Base-by-base conservation (phyloP, 176 grass and related monocot species). In the Oryza rufipogon region DNA sequence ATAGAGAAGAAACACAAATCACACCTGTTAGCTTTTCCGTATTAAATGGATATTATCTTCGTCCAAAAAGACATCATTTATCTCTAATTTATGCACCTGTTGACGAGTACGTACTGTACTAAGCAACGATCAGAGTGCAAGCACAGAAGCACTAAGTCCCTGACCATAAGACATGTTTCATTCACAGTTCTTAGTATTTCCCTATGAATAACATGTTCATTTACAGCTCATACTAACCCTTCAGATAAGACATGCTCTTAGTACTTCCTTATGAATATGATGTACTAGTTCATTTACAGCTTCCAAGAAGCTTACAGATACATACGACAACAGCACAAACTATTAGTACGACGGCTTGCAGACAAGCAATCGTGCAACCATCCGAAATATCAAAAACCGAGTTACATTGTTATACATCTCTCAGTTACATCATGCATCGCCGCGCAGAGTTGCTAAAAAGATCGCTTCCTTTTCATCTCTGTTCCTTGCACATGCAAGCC, bases 221-320 rank as follows among this genome's bases (percentile, higher is more conserved):
- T 41, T 41, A 41, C 39, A 41, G 39, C 39, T 41, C 39, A 41
- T 41, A 8, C 39, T 41, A 41, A 41, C 47, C 47, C 47, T 12
- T 56, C 51, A 16, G 51, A 56, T 56, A 56, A 56, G 51, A 56
- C 51, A 19, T 16, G 51, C 16, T 56, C 51, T 3, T 19, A 56
- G 16, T 19, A 54, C 6, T 38, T 38, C 36, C 36, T 38, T 38
- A 38, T 38, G 36, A 38, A 38, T 38, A 38, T 38, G 36, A 38
- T 38, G 36, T 19, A 7, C 5, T 17, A 54, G 16, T 54, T 54
- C 52, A 56, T 56, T 19, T 7, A 56, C 52, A 56, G 4, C 64
- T 30, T 82, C 76, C 46, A 87, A 45, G 61, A 73, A 17, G 67
- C 28, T 90, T 80, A 36, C 78, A 73, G 0, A 58, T 78, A 82